Percentiles rank a stretch among this genome's conserved stretches.
These are phyloP conservation scores for Hibiscus tridactylites DNA, from an alignment of 345 rosid genomes.

Conservation along the genomic window DNA sequence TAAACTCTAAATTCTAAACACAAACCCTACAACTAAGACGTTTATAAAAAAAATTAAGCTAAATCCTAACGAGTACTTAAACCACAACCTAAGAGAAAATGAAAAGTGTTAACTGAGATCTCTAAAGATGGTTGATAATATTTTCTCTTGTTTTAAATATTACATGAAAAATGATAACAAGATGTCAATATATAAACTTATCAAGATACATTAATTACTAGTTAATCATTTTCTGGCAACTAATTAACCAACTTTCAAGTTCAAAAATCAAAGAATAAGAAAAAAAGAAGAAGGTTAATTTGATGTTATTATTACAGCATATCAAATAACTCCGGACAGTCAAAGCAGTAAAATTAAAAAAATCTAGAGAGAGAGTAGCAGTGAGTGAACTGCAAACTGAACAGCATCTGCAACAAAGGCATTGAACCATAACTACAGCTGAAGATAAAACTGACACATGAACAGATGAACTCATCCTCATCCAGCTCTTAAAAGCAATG, in stretches of 20 bases:
- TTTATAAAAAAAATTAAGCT: too few relatives aligned
- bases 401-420: constrained; percentile 14
- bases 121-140: too few relatives aligned
- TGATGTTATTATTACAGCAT: background rate
- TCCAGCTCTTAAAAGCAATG: constrained; percentile 11
- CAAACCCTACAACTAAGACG: too few relatives aligned
- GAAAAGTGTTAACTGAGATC: too few relatives aligned
- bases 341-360: constrained; percentile 11
- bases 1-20: too few relatives aligned
- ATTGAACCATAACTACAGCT: constrained; percentile 4
- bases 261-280: background rate
- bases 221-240: background rate
- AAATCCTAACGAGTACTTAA: too few relatives aligned
- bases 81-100: too few relatives aligned
- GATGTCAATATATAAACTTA: too few relatives aligned
- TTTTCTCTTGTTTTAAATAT: too few relatives aligned
- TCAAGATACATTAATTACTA: background rate
- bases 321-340: constrained; percentile 5
- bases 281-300: background rate
- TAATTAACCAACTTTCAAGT: background rate
- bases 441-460: constrained; percentile 20
- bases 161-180: too few relatives aligned
- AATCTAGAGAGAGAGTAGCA: background rate
- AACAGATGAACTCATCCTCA: constrained; percentile 11
- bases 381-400: constrained; percentile 7